Evolutionary conservation across 371 early-diverging fungal species (phyloP).

Genomic region (Basidiobolus heterosporus): DNA sequence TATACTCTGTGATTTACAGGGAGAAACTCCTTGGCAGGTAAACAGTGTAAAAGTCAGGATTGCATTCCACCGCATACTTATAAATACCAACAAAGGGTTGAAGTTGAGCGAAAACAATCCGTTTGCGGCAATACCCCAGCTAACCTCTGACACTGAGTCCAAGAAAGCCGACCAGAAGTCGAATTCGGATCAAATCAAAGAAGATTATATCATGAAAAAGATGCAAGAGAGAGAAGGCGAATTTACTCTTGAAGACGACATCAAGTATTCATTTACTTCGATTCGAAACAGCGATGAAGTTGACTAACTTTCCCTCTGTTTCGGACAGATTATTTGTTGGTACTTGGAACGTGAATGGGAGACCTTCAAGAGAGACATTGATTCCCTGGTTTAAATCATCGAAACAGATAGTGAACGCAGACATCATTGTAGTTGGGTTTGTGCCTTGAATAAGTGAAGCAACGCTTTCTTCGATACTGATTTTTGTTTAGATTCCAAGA

Average conservation of each 20-base stretch:
- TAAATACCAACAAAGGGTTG: neutral
- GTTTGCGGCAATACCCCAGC: conserved; percentile 8
- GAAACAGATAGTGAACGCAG: conserved; percentile 21
- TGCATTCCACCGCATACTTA: neutral
- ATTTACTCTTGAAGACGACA: conserved; percentile 24
- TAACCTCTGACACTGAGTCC: conserved; percentile 6
- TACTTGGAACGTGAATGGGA: conserved; percentile 86
- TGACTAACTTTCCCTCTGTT: neutral
- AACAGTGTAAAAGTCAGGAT: neutral
- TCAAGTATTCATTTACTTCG: conserved; percentile 19
- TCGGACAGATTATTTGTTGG: conserved; percentile 59
- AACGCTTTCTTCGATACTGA: neutral
- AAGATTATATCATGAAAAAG: conserved; percentile 37
- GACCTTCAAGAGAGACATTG: conserved; percentile 33
- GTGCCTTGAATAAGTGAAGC: too few relatives aligned
- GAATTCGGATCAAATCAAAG: conserved; percentile 19
- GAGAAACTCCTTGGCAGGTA: neutral
- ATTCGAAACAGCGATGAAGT: neutral
- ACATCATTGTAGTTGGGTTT: conserved; percentile 61
- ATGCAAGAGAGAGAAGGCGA: conserved; percentile 28
- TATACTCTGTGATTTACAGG: conserved; percentile 1
- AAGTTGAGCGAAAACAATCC: neutral
- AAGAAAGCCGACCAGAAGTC: conserved; percentile 5
- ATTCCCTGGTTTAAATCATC: conserved; percentile 45
- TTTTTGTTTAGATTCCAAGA: conserved; percentile 57